Percentiles rank a stretch among this genome's conserved stretches.
These are phyloP conservation scores for Chrysanthemum lavandulifolium DNA, from an alignment of 129 eudicot species.

Conservation along the genomic window DNA sequence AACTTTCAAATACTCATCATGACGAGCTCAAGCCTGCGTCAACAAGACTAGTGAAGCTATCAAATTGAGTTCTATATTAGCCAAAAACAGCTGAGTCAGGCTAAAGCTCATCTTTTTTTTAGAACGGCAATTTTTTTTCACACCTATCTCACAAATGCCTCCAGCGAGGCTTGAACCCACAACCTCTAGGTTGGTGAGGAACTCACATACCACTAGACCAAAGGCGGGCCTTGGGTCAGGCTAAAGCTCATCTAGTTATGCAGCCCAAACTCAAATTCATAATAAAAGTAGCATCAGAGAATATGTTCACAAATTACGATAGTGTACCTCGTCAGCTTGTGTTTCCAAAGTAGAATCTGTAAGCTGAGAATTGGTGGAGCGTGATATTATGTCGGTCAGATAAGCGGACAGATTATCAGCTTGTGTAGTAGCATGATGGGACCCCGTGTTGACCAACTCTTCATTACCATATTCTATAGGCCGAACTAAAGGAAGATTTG, in stretches of 20 bases:
- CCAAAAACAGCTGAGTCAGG: no score
- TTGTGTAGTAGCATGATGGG: slow-evolving; percentile 13
- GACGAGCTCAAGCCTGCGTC: background rate
- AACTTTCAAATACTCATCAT: background rate
- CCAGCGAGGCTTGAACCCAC: no score
- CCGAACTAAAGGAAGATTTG: slow-evolving; percentile 66
- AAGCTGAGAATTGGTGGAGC: slow-evolving; percentile 31
- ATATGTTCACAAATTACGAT: background rate
- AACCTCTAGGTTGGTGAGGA: no score
- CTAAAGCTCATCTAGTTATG: background rate
- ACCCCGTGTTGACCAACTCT: slow-evolving; percentile 23
- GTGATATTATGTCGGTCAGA: slow-evolving; percentile 51
- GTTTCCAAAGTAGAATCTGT: slow-evolving; percentile 34
- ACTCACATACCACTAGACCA: no score
- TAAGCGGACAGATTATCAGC: slow-evolving; percentile 54
- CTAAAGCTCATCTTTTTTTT: no score
- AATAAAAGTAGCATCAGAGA: background rate
- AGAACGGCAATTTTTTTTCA: no score
- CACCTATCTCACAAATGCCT: no score
- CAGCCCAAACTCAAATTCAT: background rate
- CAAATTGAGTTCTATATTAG: no score
- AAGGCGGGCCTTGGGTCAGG: background rate
- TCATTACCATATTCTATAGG: slow-evolving; percentile 59
- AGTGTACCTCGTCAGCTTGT: slow-evolving; percentile 34
- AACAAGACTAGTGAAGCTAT: no score